Evolutionary conservation across 208 protist genomes (phyloP), one percentile per base, ranked within the genome.

Genomic region (Leishmania mexicana): DNA sequence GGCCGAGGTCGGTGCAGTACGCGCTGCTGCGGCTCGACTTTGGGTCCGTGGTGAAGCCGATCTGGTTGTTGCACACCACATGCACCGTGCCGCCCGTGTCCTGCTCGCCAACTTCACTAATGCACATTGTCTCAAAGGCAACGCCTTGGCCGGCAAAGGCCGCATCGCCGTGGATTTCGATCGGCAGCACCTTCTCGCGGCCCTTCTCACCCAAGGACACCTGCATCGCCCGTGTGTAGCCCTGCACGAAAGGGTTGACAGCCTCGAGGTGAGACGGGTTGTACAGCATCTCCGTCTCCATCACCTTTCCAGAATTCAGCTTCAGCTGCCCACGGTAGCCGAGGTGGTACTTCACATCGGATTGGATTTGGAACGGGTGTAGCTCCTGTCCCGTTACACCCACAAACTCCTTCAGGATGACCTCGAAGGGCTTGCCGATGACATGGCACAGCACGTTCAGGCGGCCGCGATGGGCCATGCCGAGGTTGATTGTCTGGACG

Each of bases 201-300:
- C 97, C 93, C 2, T 84, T 83, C 78, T 94, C 88, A 31, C 87
- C 90, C 54, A 76, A 49, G 60, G 65, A 68, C 24, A 97, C 90
- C 94, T 99, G 98, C 85, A 98, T 97, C 11, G 99, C 99, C 57
- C 97, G 86, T 5, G 96, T 95, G 91, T 99, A 99, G 83, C 99
- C 99, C 84, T 98, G 92, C 68, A 99, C 98, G 35, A 99, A 91
- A 1, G 99, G 98, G 90, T 99, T 99, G n/a, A 99, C 99, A 51
- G 99, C 98, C 90, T 99, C 99, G 17, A 99, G 90, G 86, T 99
- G 99, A 38, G 99, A 99, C 35, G 99, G 99, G 93, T 99, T 99
- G 74, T 97, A 96, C 73, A 99, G 89, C 75, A 99, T 93, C 79
- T 99, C 99, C 11, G 99, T 90, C 89, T 98, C 81, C 81, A 99